phyloP scores from a whole-genome alignment of 495 filamentous ascomycete species.

The Neurospora cerealis region DNA sequence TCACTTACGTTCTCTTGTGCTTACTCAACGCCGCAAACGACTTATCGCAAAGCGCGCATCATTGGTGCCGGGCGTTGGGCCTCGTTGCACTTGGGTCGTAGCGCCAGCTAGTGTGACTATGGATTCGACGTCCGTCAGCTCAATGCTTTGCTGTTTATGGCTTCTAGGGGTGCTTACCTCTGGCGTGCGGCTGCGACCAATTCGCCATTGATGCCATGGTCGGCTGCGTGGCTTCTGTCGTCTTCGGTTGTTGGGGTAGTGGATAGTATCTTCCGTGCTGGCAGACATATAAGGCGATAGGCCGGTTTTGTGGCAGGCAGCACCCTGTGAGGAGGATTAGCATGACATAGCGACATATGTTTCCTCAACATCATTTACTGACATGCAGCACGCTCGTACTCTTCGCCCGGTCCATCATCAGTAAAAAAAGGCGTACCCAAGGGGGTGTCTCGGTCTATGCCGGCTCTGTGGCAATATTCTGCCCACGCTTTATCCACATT shows the following conservation, averaged over 20 bases:
- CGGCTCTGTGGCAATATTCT: neutral
- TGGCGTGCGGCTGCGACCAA: neutral
- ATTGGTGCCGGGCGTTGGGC: neutral
- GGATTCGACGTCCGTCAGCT: neutral
- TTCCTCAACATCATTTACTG: neutral
- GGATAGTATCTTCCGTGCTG: neutral
- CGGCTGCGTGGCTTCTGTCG: neutral
- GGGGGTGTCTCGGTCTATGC: neutral
- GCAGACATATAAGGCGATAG: neutral
- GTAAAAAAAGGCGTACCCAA: neutral
- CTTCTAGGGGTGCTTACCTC: neutral
- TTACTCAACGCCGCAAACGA: neutral
- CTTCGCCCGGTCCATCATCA: neutral
- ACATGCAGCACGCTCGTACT: neutral
- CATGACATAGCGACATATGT: neutral
- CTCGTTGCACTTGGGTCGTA: neutral
- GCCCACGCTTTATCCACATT: neutral
- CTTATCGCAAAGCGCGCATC: neutral
- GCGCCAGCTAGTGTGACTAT: neutral
- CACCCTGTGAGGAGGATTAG: neutral
- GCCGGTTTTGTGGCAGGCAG: neutral
- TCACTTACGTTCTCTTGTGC: neutral
- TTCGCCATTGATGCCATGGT: neutral
- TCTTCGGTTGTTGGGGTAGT: neutral
- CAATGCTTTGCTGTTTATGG: neutral